These are phyloP conservation scores for Drechslera avenae DNA, from an alignment of 2,329 filamentous ascomycete species.

Conservation along the genomic window DNA sequence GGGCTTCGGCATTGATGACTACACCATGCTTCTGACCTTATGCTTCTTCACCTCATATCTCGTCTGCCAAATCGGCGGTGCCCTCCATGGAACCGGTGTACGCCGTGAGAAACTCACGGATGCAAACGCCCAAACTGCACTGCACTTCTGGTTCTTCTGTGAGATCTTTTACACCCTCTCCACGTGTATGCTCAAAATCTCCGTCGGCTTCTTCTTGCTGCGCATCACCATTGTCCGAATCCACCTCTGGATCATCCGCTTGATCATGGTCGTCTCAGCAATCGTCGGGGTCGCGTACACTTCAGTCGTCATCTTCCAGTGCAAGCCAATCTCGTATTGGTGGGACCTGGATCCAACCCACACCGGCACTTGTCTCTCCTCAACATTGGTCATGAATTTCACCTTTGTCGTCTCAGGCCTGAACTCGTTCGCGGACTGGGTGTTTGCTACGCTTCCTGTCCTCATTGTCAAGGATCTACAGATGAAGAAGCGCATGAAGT, in stretches of 20 bases:
- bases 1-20: slow-evolving; percentile 49
- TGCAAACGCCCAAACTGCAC: slow-evolving; percentile 30
- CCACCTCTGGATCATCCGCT: slow-evolving; percentile 54
- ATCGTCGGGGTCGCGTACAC: slow-evolving; percentile 55
- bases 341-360: slow-evolving; percentile 50
- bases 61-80: slow-evolving; percentile 40
- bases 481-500: slow-evolving; percentile 59
- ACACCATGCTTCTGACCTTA: slow-evolving; percentile 47
- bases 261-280: slow-evolving; percentile 52
- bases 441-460: slow-evolving; percentile 44
- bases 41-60: slow-evolving; percentile 46
- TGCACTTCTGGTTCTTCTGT: slow-evolving; percentile 58
- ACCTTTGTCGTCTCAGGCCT: slow-evolving; percentile 49
- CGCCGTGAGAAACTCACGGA: slow-evolving; percentile 40
- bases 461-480: slow-evolving; percentile 61
- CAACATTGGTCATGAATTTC: slow-evolving; percentile 57
- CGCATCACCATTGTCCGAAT: slow-evolving; percentile 54
- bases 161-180: slow-evolving; percentile 59
- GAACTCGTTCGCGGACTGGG: slow-evolving; percentile 38
- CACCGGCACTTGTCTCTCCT: slow-evolving; percentile 49
- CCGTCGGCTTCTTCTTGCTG: slow-evolving; percentile 58
- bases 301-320: slow-evolving; percentile 59
- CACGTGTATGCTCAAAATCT: slow-evolving; percentile 55
- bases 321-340: slow-evolving; percentile 56
- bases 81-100: slow-evolving; percentile 47